A percentile compares a stretch with the other conserved stretches of the same genome.
These are phyloP conservation scores for Periconia sp. DNA, from an alignment of 2,329 filamentous ascomycete genomes.

Conservation along the genomic window DNA sequence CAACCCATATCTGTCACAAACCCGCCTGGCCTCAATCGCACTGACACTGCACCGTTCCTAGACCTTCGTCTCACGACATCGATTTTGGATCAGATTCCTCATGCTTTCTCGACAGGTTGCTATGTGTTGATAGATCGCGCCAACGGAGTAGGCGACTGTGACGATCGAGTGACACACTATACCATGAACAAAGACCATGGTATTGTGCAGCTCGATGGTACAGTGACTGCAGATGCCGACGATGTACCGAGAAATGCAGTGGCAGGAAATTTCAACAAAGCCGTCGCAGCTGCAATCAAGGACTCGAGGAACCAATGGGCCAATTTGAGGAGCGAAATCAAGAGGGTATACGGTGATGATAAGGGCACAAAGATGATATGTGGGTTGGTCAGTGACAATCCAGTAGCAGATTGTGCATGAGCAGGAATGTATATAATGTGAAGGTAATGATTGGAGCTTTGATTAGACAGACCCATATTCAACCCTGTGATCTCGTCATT, in stretches of 20 bases:
- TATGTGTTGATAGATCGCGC: conserved; percentile 4
- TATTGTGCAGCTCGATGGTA: conserved; percentile 5
- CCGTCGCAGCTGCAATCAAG: conserved; percentile 1
- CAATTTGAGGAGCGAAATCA: conserved; percentile 4
- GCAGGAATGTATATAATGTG: too few relatives aligned
- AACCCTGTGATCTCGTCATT: too few relatives aligned
- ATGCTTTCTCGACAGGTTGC: conserved; percentile 3
- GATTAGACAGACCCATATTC: too few relatives aligned
- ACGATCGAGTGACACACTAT: conserved; percentile 5
- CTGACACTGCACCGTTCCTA: not conserved
- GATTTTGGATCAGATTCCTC: conserved; percentile 1
- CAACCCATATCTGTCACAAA: conserved; percentile 4
- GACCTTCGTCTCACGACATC: not conserved
- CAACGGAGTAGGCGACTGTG: conserved; percentile 1
- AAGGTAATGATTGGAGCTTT: too few relatives aligned
- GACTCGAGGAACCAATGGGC: conserved; percentile 5
- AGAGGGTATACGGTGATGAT: conserved; percentile 2
- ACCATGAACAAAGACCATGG: conserved; percentile 10
- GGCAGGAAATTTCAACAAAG: conserved; percentile 5
- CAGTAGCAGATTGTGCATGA: conserved; percentile 2
- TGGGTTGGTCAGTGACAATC: conserved; percentile 5
- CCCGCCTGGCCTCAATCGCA: conserved; percentile 6
- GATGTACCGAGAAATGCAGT: conserved; percentile 7
- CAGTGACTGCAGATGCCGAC: not conserved
- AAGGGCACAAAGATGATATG: conserved; percentile 9